phyloP scores from a whole-genome alignment of 306 rosid species.

The Parietaria judaica region DNA sequence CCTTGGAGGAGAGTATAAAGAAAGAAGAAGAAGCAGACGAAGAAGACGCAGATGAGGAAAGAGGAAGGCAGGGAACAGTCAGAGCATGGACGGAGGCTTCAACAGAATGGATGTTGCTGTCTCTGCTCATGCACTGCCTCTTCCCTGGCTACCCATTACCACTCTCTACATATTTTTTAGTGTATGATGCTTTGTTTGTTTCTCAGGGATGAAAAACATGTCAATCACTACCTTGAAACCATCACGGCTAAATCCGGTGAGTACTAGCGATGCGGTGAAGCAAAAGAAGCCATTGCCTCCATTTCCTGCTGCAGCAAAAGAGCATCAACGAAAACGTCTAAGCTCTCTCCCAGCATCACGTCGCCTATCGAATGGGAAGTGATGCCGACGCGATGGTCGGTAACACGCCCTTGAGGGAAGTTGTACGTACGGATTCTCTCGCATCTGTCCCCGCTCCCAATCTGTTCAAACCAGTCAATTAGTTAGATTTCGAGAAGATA shows the following conservation, averaged over 20 bases:
- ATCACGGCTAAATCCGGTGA: too few relatives aligned
- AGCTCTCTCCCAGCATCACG: conserved; percentile 71
- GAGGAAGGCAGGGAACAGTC: conserved; percentile 49
- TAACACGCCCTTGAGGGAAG: conserved; percentile 87
- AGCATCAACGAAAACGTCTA: conserved; percentile 72
- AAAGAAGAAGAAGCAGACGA: neutral
- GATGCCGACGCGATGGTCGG: conserved; percentile 84
- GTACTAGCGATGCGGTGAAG: neutral
- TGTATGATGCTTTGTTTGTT: neutral
- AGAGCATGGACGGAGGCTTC: conserved; percentile 83
- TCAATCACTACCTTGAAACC: too few relatives aligned
- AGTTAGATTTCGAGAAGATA: neutral
- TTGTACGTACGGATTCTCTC: conserved; percentile 89
- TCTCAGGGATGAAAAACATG: too few relatives aligned
- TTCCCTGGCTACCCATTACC: conserved; percentile 77
- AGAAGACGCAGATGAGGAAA: neutral
- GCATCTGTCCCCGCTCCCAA: conserved; percentile 92
- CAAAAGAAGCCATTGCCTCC: conserved; percentile 64
- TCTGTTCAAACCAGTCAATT: conserved; percentile 34
- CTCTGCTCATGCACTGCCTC: conserved; percentile 97
- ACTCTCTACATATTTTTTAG: neutral
- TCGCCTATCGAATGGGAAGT: conserved; percentile 73
- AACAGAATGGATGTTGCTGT: conserved; percentile 38
- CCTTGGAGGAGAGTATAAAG: neutral
- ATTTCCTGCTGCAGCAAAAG: conserved; percentile 84